These are phyloP conservation scores for Nigrograna mackinnonii DNA, from an alignment of 2,329 filamentous ascomycete genomes.

Conservation along the genomic window DNA sequence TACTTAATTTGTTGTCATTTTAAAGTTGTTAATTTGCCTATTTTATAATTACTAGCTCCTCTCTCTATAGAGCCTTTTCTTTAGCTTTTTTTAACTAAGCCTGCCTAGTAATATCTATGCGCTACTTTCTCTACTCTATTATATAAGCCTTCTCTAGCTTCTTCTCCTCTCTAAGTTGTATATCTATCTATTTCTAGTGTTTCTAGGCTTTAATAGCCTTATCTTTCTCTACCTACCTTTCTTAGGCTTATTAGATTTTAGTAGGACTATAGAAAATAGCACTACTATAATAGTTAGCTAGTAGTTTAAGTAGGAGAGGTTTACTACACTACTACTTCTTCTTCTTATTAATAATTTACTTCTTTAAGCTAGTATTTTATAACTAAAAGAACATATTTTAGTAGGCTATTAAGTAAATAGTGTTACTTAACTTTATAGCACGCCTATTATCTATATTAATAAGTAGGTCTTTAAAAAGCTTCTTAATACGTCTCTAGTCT, in stretches of 20 bases:
- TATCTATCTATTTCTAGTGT: background rate
- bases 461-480: background rate
- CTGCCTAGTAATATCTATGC: no score
- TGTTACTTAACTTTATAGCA: no score
- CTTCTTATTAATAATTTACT: no score
- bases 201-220: background rate
- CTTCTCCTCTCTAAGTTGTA: background rate
- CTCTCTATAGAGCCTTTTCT: no score
- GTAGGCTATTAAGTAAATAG: no score
- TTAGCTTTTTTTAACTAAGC: no score
- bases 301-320: background rate
- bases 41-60: no score
- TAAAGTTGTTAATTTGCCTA: no score
- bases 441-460: no score
- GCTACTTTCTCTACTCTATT: slow-evolving; percentile 1
- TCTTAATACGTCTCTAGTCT: background rate
- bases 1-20: no score
- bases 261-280: background rate
- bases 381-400: no score
- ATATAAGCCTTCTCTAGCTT: slow-evolving; percentile 1
- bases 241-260: background rate
- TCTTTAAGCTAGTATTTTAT: no score
- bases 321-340: background rate
- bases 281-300: background rate
- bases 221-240: background rate